A percentile compares a stretch with the other conserved stretches of the same genome.
phyloP scores from a whole-genome alignment of 495 filamentous ascomycete species.

The Bryoglossum gracile region DNA sequence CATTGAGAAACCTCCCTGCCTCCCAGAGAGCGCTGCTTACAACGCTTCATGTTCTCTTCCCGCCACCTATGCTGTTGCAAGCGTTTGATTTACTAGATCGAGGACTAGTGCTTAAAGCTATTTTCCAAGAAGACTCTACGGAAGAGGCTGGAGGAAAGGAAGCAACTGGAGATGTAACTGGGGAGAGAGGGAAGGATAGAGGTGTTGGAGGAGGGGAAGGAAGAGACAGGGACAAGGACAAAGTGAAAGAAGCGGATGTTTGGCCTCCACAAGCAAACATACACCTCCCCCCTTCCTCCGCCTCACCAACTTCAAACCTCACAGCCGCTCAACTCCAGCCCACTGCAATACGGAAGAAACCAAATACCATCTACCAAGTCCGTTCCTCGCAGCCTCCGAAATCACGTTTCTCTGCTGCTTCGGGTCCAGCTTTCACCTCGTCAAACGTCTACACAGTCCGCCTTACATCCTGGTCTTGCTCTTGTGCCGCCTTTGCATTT shows the following conservation, averaged over 20 bases:
- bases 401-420: constrained; percentile 6
- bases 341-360: constrained; percentile 6
- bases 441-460: constrained; percentile 55
- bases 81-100: constrained; percentile 80
- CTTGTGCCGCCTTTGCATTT: constrained; percentile 75
- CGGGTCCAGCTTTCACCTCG: background rate
- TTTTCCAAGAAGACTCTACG: constrained; percentile 28
- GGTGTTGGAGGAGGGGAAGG: background rate
- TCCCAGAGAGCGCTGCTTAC: constrained; percentile 40
- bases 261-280: background rate
- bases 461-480: constrained; percentile 78
- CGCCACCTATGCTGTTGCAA: constrained; percentile 50
- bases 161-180: background rate
- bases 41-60: constrained; percentile 60
- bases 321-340: background rate
- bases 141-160: background rate
- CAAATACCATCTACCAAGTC: constrained; percentile 36
- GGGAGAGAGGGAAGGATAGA: background rate
- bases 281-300: background rate
- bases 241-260: too few relatives aligned
- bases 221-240: too few relatives aligned
- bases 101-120: constrained; percentile 43
- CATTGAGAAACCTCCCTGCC: constrained; percentile 32
- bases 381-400: constrained; percentile 27
- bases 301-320: background rate